Percentiles rank a stretch among this genome's conserved stretches.
These are phyloP conservation scores for Carex littledalei DNA, from an alignment of 176 grass and related monocot species.

Conservation along the genomic window DNA sequence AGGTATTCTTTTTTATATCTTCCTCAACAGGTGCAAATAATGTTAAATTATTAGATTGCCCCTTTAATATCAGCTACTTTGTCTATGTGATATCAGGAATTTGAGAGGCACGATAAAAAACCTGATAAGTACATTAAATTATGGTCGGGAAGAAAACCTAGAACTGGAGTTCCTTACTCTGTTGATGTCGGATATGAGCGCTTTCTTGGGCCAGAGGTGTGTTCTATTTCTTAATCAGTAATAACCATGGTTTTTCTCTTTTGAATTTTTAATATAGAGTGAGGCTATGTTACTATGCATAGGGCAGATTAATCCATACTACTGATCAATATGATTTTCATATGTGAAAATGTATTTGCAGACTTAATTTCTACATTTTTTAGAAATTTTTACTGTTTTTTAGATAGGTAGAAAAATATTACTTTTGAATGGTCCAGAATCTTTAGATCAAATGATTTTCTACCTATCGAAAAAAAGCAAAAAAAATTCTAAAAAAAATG, in stretches of 20 bases:
- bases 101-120: conserved; percentile 82
- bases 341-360: too few relatives aligned
- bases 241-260: neutral
- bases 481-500: too few relatives aligned
- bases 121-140: conserved; percentile 86
- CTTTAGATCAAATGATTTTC: too few relatives aligned
- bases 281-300: too few relatives aligned
- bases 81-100: conserved; percentile 57
- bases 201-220: conserved; percentile 99
- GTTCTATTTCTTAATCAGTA: conserved; percentile 21
- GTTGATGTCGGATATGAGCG: conserved; percentile 95
- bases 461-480: too few relatives aligned
- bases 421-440: too few relatives aligned
- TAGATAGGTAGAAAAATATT: too few relatives aligned
- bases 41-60: neutral
- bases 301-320: too few relatives aligned
- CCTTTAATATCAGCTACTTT: conserved; percentile 14
- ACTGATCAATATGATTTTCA: too few relatives aligned
- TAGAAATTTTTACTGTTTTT: too few relatives aligned
- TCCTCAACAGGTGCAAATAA: conserved; percentile 10
- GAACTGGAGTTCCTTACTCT: conserved; percentile 78
- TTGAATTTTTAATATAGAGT: neutral
- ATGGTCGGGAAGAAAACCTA: conserved; percentile 80
- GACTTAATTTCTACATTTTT: too few relatives aligned
- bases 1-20: conserved; percentile 39